phyloP scores from a whole-genome alignment of 257 asterid species.

The Salvia rosmarinus region DNA sequence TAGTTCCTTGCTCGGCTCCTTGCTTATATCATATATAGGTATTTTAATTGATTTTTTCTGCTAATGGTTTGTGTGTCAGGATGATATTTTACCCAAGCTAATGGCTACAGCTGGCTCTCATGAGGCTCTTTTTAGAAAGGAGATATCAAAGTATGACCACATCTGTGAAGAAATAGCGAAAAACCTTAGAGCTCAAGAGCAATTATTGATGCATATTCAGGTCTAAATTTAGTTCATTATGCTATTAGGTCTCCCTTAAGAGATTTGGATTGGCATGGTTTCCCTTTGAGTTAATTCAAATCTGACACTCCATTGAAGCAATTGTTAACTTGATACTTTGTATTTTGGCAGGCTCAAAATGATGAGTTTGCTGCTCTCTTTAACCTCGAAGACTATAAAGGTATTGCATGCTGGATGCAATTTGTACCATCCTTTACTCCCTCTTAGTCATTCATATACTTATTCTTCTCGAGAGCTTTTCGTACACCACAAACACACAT shows the following conservation, averaged over 20 bases:
- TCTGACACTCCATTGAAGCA: background rate
- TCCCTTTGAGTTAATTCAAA: conserved; percentile 2
- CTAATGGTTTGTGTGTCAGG: conserved; percentile 49
- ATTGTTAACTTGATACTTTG: conserved; percentile 16
- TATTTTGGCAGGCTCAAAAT: conserved; percentile 61
- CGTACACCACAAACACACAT: background rate
- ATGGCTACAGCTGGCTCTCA: conserved; percentile 80
- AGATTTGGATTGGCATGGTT: background rate
- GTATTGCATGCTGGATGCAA: conserved; percentile 40
- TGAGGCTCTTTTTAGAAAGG: conserved; percentile 78
- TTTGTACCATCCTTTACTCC: background rate
- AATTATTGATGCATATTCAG: conserved; percentile 74
- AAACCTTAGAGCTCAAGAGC: conserved; percentile 70
- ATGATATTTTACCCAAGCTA: conserved; percentile 75
- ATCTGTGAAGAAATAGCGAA: conserved; percentile 74
- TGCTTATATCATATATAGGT: conserved; percentile 3
- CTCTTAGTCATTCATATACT: background rate
- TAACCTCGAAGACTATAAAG: conserved; percentile 88
- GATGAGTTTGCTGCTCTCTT: conserved; percentile 68
- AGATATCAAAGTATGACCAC: conserved; percentile 65
- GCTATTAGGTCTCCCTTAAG: background rate
- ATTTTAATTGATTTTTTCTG: background rate
- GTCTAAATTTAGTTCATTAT: conserved; percentile 37
- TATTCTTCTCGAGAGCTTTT: background rate
- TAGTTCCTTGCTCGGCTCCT: background rate